Percentiles rank a stretch among this genome's conserved stretches.
phyloP scores from a whole-genome alignment of 805 yeast species.

The Barnettozyma californica region DNA sequence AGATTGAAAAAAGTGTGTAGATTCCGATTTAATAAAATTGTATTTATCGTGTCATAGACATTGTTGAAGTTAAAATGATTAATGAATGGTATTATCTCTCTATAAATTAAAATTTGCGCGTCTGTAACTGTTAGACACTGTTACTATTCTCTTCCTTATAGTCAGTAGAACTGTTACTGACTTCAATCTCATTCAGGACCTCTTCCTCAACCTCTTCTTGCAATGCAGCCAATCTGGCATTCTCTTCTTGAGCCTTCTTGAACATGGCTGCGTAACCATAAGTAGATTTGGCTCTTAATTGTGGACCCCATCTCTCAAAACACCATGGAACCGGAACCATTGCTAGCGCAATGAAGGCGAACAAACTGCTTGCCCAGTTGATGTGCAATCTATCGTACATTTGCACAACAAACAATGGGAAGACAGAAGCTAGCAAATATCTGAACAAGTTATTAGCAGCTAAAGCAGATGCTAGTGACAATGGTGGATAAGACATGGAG shows the following conservation, averaged over 20 bases:
- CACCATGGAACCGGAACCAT: slow-evolving; percentile 74
- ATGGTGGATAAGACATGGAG: slow-evolving; percentile 67
- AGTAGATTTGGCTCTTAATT: slow-evolving; percentile 48
- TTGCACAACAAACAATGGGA: slow-evolving; percentile 83
- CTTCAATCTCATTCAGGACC: slow-evolving; percentile 6
- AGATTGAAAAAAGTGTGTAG: not conserved
- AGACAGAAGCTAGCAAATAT: slow-evolving; percentile 68
- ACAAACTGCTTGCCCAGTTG: slow-evolving; percentile 75
- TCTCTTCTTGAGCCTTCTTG: slow-evolving; percentile 35
- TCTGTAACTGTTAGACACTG: not conserved
- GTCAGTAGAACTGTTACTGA: not conserved
- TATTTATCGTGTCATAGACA: not conserved
- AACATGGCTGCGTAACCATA: slow-evolving; percentile 53
- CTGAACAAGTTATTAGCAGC: slow-evolving; percentile 84
- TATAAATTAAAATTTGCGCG: not conserved
- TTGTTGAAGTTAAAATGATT: not conserved
- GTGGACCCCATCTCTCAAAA: slow-evolving; percentile 53
- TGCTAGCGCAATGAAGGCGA: slow-evolving; percentile 59
- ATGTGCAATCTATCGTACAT: slow-evolving; percentile 69
- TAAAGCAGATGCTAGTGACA: slow-evolving; percentile 76
- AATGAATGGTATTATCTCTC: not conserved
- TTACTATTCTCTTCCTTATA: slow-evolving; percentile 1
- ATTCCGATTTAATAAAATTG: not conserved
- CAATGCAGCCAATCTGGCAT: slow-evolving; percentile 11
- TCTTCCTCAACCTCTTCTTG: slow-evolving; percentile 16